Conservation (phyloP, 1,284 basidiomycete genomes). For the Marasmius sp. region DNA sequence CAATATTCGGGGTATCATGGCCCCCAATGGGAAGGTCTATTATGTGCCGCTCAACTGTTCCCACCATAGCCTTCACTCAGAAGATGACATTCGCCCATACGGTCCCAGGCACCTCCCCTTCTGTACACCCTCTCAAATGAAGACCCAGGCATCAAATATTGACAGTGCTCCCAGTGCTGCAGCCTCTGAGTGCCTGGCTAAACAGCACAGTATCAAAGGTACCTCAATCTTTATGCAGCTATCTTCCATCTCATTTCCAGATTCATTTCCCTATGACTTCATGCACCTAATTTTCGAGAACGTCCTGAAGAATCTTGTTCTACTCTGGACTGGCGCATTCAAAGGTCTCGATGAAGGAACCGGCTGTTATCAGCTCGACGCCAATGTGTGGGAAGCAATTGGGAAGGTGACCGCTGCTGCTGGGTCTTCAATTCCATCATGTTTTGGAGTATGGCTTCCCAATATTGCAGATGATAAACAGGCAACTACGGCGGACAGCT, state of each 20-base stretch:
- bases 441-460: conserved; percentile 36
- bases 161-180: conserved; percentile 22
- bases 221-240: conserved; percentile 32
- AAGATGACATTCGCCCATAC: conserved; percentile 18
- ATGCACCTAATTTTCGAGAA: conserved; percentile 51
- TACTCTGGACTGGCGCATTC: conserved; percentile 38
- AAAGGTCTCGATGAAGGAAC: conserved; percentile 35
- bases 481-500: conserved; percentile 27
- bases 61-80: conserved; percentile 2
- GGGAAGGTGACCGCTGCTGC: conserved; percentile 28
- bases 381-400: conserved; percentile 38
- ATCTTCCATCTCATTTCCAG: conserved; percentile 35
- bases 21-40: background rate
- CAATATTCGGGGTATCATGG: conserved; percentile 16
- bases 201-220: conserved; percentile 41
- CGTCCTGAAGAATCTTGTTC: conserved; percentile 36
- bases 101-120: conserved; percentile 37
- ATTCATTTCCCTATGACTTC: conserved; percentile 45
- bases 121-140: conserved; percentile 31
- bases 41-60: conserved; percentile 17
- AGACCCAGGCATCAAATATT: conserved; percentile 32
- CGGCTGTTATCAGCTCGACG: conserved; percentile 28
- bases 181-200: conserved; percentile 27
- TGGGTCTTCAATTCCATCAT: conserved; percentile 35
- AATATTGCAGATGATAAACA: conserved; percentile 33